Percentiles rank a stretch among this genome's conserved stretches.
phyloP scores from a whole-genome alignment of 2,329 filamentous ascomycete species.

The Fusarium odoratissimum region DNA sequence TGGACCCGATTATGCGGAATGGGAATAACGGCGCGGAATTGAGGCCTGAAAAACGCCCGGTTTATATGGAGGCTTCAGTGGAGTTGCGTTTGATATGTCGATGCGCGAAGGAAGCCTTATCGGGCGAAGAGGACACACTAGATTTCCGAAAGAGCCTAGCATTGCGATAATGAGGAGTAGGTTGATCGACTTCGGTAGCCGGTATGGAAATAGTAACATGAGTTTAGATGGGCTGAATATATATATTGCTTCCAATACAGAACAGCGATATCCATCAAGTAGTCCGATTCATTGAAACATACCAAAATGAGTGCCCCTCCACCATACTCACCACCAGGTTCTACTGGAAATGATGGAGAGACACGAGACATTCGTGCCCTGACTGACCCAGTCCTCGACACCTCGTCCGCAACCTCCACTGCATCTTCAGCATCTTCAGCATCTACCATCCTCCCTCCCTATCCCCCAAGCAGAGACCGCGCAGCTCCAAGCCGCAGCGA shows the following conservation, averaged over 20 bases:
- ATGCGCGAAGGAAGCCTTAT: not conserved
- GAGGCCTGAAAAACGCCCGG: not conserved
- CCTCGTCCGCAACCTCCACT: conserved; percentile 7
- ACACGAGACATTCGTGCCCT: not conserved
- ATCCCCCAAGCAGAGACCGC: conserved; percentile 2
- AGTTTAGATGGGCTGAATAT: not conserved
- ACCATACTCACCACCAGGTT: conserved; percentile 11
- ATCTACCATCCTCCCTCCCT: conserved; percentile 12
- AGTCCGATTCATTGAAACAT: not conserved
- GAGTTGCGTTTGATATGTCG: not conserved
- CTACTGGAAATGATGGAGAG: not conserved
- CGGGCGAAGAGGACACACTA: not conserved
- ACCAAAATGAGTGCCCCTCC: conserved; percentile 17
- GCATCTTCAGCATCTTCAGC: conserved; percentile 4
- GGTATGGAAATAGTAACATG: not conserved
- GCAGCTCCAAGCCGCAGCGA: not conserved
- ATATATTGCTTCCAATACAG: not conserved
- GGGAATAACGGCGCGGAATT: not conserved
- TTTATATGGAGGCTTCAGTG: not conserved
- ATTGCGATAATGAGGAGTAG: not conserved
- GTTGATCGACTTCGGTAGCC: not conserved
- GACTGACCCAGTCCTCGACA: not conserved
- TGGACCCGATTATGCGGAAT: not conserved
- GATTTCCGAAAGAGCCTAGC: not conserved
- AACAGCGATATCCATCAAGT: too few relatives aligned